These are phyloP conservation scores for Aspergillus panamensis DNA, from an alignment of 495 filamentous ascomycete genomes.

Conservation along the genomic window DNA sequence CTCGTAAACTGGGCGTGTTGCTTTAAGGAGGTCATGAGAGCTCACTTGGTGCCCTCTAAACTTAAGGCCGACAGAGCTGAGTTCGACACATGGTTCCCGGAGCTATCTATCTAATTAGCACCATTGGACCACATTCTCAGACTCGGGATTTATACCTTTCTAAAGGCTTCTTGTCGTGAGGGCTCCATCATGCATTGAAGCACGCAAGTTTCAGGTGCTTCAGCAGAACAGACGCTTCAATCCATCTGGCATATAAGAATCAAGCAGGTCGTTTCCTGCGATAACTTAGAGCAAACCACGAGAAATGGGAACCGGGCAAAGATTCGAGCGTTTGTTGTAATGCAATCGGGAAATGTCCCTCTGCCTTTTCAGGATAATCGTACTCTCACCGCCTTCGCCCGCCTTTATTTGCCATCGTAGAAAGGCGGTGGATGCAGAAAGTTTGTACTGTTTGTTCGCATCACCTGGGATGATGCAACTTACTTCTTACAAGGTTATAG, in stretches of 20 bases:
- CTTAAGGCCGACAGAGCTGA: constrained; percentile 65
- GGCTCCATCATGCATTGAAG: constrained; percentile 32
- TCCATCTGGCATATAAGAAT: neutral
- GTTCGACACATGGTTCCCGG: constrained; percentile 71
- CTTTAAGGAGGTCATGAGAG: constrained; percentile 51
- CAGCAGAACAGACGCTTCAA: neutral
- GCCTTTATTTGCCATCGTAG: constrained; percentile 21
- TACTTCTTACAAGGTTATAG: neutral
- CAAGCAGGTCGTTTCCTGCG: neutral
- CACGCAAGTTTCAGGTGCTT: constrained; percentile 1
- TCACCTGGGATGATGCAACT: neutral
- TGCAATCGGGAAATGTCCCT: neutral
- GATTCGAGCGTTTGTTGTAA: neutral
- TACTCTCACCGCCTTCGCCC: constrained; percentile 21
- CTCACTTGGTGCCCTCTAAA: constrained; percentile 53
- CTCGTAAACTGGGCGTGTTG: constrained; percentile 51
- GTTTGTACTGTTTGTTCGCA: constrained; percentile 3
- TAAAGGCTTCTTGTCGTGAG: constrained; percentile 41
- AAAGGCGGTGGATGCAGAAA: constrained; percentile 21
- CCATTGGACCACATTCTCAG: constrained; percentile 16
- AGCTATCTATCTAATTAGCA: constrained; percentile 46
- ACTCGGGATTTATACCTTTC: constrained; percentile 27
- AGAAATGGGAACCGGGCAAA: neutral
- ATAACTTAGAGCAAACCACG: neutral
- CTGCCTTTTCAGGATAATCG: constrained; percentile 1